phyloP scores from a whole-genome alignment of 1,284 basidiomycete species.

The Trichosporon sp. region DNA sequence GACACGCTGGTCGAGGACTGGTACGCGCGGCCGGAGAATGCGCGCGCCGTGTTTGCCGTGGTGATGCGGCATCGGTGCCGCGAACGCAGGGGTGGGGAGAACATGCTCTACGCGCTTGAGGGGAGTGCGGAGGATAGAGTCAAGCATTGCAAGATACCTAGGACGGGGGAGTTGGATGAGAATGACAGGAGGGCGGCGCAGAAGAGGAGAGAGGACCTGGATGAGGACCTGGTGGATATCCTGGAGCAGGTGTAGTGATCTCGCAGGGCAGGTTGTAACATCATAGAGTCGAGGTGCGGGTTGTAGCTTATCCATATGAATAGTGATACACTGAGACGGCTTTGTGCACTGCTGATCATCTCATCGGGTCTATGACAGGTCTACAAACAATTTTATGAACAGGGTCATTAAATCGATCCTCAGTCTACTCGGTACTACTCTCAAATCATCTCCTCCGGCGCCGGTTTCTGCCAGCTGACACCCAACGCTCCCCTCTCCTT shows the following conservation, averaged over 20 bases:
- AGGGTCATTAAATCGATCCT: too few species aligned
- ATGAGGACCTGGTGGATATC: conserved; percentile 37
- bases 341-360: too few species aligned
- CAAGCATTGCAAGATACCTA: conserved; percentile 22
- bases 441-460: conserved; percentile 23
- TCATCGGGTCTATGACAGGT: too few species aligned
- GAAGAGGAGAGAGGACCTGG: conserved; percentile 28
- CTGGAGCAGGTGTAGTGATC: conserved; percentile 20
- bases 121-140: conserved; percentile 34
- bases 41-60: conserved; percentile 40
- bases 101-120: conserved; percentile 45
- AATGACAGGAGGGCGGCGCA: conserved; percentile 19
- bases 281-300: neutral
- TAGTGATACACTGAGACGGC: neutral
- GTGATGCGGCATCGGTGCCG: conserved; percentile 43
- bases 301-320: neutral
- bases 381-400: too few species aligned
- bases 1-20: conserved; percentile 34
- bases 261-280: neutral
- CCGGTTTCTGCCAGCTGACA: conserved; percentile 53
- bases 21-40: conserved; percentile 44
- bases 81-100: conserved; percentile 37
- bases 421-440: neutral
- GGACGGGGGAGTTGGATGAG: conserved; percentile 1
- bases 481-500: conserved; percentile 62